Conservation (phyloP, 2,329 filamentous ascomycete genomes). For the Monosporascus sp. region DNA sequence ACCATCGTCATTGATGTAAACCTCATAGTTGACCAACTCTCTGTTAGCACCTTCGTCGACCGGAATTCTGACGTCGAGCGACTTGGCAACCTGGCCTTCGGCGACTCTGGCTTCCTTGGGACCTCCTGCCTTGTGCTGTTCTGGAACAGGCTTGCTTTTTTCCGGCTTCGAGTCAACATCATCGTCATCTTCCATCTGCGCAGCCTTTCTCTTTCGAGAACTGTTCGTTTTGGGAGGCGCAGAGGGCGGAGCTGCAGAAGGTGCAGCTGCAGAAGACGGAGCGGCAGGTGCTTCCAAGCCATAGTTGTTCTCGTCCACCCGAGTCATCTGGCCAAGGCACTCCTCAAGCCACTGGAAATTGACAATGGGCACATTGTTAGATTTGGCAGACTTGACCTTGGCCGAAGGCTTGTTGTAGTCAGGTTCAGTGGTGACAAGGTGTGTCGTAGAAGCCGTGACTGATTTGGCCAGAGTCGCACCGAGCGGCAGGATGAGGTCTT, state of each 20-base stretch:
- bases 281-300: constrained; percentile 10
- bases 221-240: constrained; percentile 7
- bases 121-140: constrained; percentile 13
- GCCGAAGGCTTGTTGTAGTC: constrained; percentile 45
- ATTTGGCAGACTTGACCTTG: constrained; percentile 47
- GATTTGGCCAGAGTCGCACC: constrained; percentile 44
- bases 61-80: constrained; percentile 41
- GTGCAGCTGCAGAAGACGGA: background rate
- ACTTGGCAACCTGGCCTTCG: constrained; percentile 43
- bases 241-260: constrained; percentile 2
- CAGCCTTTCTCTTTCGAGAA: constrained; percentile 18
- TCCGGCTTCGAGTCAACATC: constrained; percentile 23
- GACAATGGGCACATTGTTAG: constrained; percentile 50
- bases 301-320: constrained; percentile 30
- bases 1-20: constrained; percentile 62
- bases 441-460: constrained; percentile 47
- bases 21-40: constrained; percentile 35
- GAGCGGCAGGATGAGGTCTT: constrained; percentile 37
- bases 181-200: constrained; percentile 15
- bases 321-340: constrained; percentile 39
- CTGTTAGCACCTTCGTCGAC: constrained; percentile 42
- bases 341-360: constrained; percentile 58
- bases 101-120: constrained; percentile 23
- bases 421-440: constrained; percentile 51
- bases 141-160: constrained; percentile 27